These are phyloP conservation scores for Sphagnum fallax DNA, from an alignment of 228 moss, liverwort and hornwort species.

Conservation along the genomic window DNA sequence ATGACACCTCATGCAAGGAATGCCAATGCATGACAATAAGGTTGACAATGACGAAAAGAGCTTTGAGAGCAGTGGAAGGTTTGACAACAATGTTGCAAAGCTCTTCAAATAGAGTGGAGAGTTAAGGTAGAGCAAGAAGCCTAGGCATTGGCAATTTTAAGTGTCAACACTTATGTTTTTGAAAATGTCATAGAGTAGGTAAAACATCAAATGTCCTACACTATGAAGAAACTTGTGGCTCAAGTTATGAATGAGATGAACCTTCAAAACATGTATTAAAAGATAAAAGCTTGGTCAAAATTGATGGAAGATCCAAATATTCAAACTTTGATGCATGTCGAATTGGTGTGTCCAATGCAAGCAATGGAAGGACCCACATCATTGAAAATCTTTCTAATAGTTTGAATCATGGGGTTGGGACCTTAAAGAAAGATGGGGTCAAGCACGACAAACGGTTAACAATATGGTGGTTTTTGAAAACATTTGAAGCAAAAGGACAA, in stretches of 20 bases:
- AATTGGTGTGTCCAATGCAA: neutral
- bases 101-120: too few species aligned
- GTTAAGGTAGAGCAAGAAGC: too few species aligned
- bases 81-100: too few species aligned
- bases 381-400: neutral
- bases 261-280: neutral
- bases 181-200: neutral
- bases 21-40: too few species aligned
- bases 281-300: neutral
- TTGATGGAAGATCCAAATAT: neutral
- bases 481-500: neutral
- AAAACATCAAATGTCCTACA: neutral
- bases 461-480: neutral
- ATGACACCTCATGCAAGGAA: too few species aligned
- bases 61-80: too few species aligned
- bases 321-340: neutral
- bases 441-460: neutral
- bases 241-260: neutral
- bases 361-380: neutral
- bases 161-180: too few species aligned
- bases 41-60: too few species aligned
- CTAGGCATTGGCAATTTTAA: too few species aligned
- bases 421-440: neutral
- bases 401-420: neutral
- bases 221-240: neutral